Evolutionary conservation across 2,329 filamentous ascomycete genomes (phyloP), one percentile per base, ranked within the genome.

Genomic region (Aspergillus fumigatus): DNA sequence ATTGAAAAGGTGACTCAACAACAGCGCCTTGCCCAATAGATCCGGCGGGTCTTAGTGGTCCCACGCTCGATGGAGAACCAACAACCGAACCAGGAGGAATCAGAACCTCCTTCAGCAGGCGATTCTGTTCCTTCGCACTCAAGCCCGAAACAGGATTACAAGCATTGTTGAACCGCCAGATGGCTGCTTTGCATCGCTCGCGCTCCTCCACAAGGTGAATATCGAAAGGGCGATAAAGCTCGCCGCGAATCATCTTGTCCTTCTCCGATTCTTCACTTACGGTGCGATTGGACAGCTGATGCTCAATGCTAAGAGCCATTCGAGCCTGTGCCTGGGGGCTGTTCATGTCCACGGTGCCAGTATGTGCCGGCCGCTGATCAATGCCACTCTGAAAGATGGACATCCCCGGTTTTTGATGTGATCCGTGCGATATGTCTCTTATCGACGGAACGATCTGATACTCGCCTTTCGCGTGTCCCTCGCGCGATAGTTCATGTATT

Each of bases 1-100:
- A 97, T 49, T 82, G 87, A 72, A 99, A 97, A 0, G 93, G 93
- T 2, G 89, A 86, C 67, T 96, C 91, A 26, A 99, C 88, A 45
- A 87, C 80, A 4, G 90, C 88, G 54, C 88, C 85, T 17, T 86
- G 83, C n/a, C 90, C 90, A 4, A 94, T 83, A 25, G 83, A 55
- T 84, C 89, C 54, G 78, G 61, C 58, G 69, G 64, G 82, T 80
- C 43, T 79, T 80, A 53, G 82, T 71, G 9, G 81, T 75, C 48
- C 81, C 80, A 78, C 75, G 63, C 81, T 74, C 5, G 79, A 78
- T 2, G 82, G 82, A n/a, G 85, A 82, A 25, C 64, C 67, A 35
- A 60, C 52, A 19, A 60, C 59, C 9, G 67, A 64, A 52, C 50
- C 62, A 4, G 70, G 66, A 8, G 72, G 74, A 26, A 74, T 69